Evolutionary conservation across 768 basidiomycete species (phyloP), one percentile per base, ranked within the genome.

Genomic region (Neoboletus magnificus): DNA sequence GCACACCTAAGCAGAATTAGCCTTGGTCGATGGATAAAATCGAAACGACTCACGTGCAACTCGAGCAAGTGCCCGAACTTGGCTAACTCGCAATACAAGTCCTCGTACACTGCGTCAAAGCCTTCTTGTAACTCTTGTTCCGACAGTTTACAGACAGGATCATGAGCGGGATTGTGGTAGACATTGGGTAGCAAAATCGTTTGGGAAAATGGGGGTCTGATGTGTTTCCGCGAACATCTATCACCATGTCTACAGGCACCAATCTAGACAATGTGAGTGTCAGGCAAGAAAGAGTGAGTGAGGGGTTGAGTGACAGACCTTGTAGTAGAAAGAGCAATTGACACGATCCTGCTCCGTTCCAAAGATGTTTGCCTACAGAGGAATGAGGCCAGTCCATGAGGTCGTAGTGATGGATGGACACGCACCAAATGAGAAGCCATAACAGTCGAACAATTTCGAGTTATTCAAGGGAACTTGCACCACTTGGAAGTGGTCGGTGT

Each of bases 291-390:
- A 18, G 9, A 8, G 20, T 20, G 48, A 10, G 20, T 3, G 2
- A 12, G 58, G 7, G 33, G 12, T 36, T 51, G 54, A 37, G 40
- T 18, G 37, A 71, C 82, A 33, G 58, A 90, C 90, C 77, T 96
- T 96, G 79, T 96, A 94, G 76, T 97, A 98, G 78, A 99, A 98
- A 1, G 95, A 98, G 70, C 96, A 99, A 71, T 99, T 99, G 60
- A 99, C 96, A 64, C 95, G 87, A 70, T 92, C 90, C 72, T 92
- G 91, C 73, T 93, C 91, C 58, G 91, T 94, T 62, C 92, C 92
- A 65, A 96, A 98, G 71, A 98, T 98, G 59, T 95, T 94, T 58
- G 94, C 93, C 86, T 95, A 56, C 8, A 43, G 12, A 48, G 29
- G 35, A 32, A 15, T 58, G 35, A 57, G 58, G 61, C 35, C 33